Base-by-base conservation (phyloP, 75 land plant genomes). In the Picea sitchensis region DNA sequence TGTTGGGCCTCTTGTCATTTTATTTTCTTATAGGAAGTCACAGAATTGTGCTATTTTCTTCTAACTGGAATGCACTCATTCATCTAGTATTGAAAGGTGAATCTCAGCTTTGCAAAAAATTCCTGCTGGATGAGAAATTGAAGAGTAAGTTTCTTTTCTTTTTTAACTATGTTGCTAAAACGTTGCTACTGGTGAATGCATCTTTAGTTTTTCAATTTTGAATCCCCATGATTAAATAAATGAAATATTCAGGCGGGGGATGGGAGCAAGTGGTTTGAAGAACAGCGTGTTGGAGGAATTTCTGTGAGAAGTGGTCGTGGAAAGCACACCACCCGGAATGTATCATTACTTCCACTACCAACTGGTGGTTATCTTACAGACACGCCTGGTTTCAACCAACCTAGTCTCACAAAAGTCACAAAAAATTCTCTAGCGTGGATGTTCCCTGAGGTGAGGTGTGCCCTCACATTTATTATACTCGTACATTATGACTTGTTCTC, bases 341-440 rank as follows among this genome's bases (percentile, higher is more conserved):
- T 97, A 31, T 91, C 98, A 23, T 88, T 97, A 64, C 90, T 97
- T 72, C 95, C 90, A 18, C 80, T 97, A 26, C 76, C 96, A 14
- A 91, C 79, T 79, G 95, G 91, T 78, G 99, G 97, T 15, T 90
- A 85, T 78, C 89, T 97, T 54, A 98, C 98, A 47, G 99, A 97
- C 83, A 97, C 96, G 76, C 98, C 99, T 71, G 99, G 99, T 4
- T 95, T 97, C 76, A 97, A 88, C 80, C 96, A 95, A 79, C 99
- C 98, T 36, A 89, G 88, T 85, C 85, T 97, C 82, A 38, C 86
- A 78, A 93, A 87, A 89, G 92, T 93, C 32, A 93, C 91, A 38
- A 91, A 85, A 76, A 90, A 77, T 47, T 83, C 88, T 61, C 90
- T 97, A 30, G 89, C 90, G 8, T 73, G 83, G 31, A 72, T 88